These are phyloP conservation scores for Lathyrus aphaca DNA, from an alignment of 306 rosid genomes.

Conservation along the genomic window DNA sequence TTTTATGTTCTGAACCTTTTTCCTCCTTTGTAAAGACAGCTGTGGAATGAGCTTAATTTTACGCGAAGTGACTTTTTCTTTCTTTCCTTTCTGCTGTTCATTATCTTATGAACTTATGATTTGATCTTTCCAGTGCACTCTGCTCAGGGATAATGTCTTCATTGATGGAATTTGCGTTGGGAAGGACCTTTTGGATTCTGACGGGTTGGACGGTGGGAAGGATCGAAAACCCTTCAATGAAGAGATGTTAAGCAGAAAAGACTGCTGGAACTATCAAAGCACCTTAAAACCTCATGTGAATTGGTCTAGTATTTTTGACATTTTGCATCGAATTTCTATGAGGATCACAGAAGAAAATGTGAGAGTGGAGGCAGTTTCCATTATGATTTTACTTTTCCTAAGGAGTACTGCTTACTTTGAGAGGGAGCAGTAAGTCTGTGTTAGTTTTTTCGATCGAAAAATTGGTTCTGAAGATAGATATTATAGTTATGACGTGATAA, in stretches of 20 bases:
- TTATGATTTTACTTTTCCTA: slow-evolving; percentile 65
- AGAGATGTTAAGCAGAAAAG: slow-evolving; percentile 48
- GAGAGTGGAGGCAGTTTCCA: slow-evolving; percentile 68
- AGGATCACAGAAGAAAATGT: slow-evolving; percentile 62
- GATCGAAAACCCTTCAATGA: slow-evolving; percentile 41
- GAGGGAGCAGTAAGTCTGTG: slow-evolving; percentile 72
- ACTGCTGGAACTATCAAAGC: slow-evolving; percentile 47
- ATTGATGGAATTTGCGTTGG: slow-evolving; percentile 56
- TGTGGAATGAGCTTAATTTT: slow-evolving; percentile 32
- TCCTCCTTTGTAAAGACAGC: slow-evolving; percentile 3
- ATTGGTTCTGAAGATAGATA: slow-evolving; percentile 24
- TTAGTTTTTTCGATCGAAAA: slow-evolving; percentile 32
- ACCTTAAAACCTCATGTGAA: slow-evolving; percentile 56
- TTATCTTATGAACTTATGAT: slow-evolving; percentile 88
- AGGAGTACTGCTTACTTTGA: slow-evolving; percentile 60
- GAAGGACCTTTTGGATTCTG: slow-evolving; percentile 48
- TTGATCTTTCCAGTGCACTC: slow-evolving; percentile 99
- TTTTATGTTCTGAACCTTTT: slow-evolving; percentile 16
- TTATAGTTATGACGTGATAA: slow-evolving; percentile 24
- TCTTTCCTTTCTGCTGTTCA: slow-evolving; percentile 31
- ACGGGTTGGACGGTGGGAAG: slow-evolving; percentile 43
- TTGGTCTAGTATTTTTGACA: slow-evolving; percentile 64
- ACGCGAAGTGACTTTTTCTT: slow-evolving; percentile 10
- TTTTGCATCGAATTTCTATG: slow-evolving; percentile 60
- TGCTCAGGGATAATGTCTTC: slow-evolving; percentile 90